These are phyloP conservation scores for Extremus antarcticus DNA, from an alignment of 495 filamentous ascomycete genomes.

Conservation along the genomic window DNA sequence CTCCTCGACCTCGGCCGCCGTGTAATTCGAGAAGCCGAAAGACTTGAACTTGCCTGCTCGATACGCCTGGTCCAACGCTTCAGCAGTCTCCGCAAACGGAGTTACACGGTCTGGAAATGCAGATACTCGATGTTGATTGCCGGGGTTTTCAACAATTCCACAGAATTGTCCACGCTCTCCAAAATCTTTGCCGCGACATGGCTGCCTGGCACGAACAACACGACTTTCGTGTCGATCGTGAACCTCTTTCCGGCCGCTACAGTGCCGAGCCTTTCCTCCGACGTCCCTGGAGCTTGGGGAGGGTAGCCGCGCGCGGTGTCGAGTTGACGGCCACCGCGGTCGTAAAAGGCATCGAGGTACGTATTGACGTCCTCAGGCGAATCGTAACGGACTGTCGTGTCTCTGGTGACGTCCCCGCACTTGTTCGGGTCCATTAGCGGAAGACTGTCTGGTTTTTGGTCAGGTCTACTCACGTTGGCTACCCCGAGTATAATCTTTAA, in stretches of 20 bases:
- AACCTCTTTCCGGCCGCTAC: not conserved
- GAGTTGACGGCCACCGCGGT: not conserved
- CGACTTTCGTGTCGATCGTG: not conserved
- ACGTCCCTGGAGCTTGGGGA: not conserved
- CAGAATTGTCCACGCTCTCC: not conserved
- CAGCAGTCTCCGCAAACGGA: constrained; percentile 38
- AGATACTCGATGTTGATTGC: not conserved
- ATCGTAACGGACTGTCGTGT: not conserved
- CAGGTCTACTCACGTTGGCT: not conserved
- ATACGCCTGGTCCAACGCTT: constrained; percentile 35
- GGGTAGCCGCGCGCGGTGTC: not conserved
- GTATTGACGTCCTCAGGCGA: not conserved
- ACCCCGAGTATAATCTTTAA: not conserved
- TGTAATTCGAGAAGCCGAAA: constrained; percentile 41
- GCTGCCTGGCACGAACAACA: not conserved
- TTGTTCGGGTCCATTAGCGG: not conserved
- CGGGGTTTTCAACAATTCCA: not conserved
- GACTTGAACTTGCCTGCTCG: constrained; percentile 36
- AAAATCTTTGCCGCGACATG: not conserved
- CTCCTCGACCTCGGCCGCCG: constrained; percentile 37
- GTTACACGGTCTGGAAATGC: constrained; percentile 28
- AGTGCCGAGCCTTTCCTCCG: not conserved
- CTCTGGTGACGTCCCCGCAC: not conserved
- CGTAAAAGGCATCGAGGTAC: not conserved
- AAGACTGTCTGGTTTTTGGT: not conserved